Conservation (phyloP, 2,329 filamentous ascomycete genomes). For the Stagonosporopsis vannaccii region DNA sequence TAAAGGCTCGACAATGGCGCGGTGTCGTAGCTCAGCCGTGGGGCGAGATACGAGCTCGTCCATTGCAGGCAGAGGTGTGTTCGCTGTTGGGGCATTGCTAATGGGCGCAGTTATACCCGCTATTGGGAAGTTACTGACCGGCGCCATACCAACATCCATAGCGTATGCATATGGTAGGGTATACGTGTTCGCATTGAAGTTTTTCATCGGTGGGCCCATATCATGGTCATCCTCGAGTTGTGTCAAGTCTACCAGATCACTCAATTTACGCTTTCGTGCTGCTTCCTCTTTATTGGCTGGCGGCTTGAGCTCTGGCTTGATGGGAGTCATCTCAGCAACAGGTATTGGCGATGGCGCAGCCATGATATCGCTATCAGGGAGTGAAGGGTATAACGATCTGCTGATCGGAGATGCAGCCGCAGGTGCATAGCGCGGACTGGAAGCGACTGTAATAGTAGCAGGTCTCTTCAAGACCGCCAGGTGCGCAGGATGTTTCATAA, state of each 20-base stretch:
- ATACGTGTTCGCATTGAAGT: slow-evolving; percentile 23
- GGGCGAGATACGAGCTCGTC: slow-evolving; percentile 19
- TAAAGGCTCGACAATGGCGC: slow-evolving; percentile 54
- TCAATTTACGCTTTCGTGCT: slow-evolving; percentile 63
- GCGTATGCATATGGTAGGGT: slow-evolving; percentile 16
- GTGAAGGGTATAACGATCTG: slow-evolving; percentile 23
- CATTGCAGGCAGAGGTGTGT: slow-evolving; percentile 18
- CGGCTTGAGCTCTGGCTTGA: slow-evolving; percentile 35
- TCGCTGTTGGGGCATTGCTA: slow-evolving; percentile 34
- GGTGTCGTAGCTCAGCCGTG: slow-evolving; percentile 26
- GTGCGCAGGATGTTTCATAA: slow-evolving; percentile 5
- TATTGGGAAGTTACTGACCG: slow-evolving; percentile 35
- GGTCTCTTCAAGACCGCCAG: slow-evolving; percentile 31
- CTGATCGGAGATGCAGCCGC: slow-evolving; percentile 24
- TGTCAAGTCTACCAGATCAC: slow-evolving; percentile 62
- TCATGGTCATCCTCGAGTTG: slow-evolving; percentile 55
- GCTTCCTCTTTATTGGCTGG: slow-evolving; percentile 61
- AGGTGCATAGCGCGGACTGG: slow-evolving; percentile 25
- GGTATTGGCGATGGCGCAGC: slow-evolving; percentile 29
- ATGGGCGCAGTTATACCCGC: slow-evolving; percentile 18
- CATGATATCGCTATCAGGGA: slow-evolving; percentile 18
- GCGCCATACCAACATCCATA: slow-evolving; percentile 25
- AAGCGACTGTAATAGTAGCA: slow-evolving; percentile 23
- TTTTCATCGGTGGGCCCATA: slow-evolving; percentile 48
- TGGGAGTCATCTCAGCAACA: slow-evolving; percentile 45